Evolutionary conservation across 1,139 yeast genomes (phyloP).

Genomic region (Groenewaldozyma auringiensis): DNA sequence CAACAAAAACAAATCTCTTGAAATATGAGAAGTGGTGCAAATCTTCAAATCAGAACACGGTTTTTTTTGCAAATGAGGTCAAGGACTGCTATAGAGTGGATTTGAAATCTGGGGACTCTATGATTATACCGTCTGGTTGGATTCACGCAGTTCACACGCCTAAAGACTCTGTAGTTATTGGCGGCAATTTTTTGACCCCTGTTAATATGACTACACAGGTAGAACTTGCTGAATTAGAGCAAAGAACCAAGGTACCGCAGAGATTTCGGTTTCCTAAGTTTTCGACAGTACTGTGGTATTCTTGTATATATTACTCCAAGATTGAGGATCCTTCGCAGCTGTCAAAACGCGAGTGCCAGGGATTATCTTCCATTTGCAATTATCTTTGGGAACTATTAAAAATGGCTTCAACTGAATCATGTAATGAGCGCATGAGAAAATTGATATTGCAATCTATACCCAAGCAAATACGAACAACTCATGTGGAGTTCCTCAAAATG

Average conservation of each 20-base stretch:
- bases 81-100: slow-evolving; percentile 51
- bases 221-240: slow-evolving; percentile 54
- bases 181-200: slow-evolving; percentile 76
- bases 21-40: slow-evolving; percentile 68
- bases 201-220: slow-evolving; percentile 58
- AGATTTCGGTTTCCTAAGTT: slow-evolving; percentile 75
- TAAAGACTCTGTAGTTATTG: slow-evolving; percentile 69
- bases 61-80: slow-evolving; percentile 59
- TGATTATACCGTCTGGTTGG: slow-evolving; percentile 89
- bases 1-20: slow-evolving; percentile 52
- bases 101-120: slow-evolving; percentile 60
- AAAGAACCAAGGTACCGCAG: slow-evolving; percentile 61
- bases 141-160: slow-evolving; percentile 88
- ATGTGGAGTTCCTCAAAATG: neutral
- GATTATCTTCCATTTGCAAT: slow-evolving; percentile 4
- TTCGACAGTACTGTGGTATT: slow-evolving; percentile 60
- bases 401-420: neutral
- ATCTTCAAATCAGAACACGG: slow-evolving; percentile 51
- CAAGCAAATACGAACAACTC: slow-evolving; percentile 2
- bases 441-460: slow-evolving; percentile 5
- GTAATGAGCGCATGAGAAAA: neutral
- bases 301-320: slow-evolving; percentile 24
- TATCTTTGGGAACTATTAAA: slow-evolving; percentile 4
- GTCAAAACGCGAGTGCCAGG: slow-evolving; percentile 6
- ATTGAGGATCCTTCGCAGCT: neutral